Percentiles rank a stretch among this genome's conserved stretches.
Evolutionary conservation across 306 rosid genomes (phyloP).

Genomic region (Alnus glutinosa): DNA sequence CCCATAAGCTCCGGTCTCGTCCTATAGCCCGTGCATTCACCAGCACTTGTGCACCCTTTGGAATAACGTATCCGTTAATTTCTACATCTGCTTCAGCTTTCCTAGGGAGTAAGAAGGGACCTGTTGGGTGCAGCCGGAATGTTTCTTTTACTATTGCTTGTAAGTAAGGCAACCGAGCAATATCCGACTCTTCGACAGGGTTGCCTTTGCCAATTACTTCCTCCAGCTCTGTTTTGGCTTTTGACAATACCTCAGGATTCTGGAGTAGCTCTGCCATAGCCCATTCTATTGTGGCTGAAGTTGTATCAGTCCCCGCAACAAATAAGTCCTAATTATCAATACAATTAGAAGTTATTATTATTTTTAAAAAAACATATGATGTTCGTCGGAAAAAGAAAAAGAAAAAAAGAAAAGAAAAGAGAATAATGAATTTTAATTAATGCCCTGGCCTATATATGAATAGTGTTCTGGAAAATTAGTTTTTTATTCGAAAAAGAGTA

Average conservation of each 20-base stretch:
- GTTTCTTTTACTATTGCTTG: conserved; percentile 38
- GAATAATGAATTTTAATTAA: too few relatives aligned
- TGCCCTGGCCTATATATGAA: too few relatives aligned
- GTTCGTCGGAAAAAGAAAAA: too few relatives aligned
- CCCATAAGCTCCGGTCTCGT: too few relatives aligned
- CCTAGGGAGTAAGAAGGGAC: conserved; percentile 18
- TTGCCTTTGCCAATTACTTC: conserved; percentile 26
- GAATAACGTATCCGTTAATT: conserved; percentile 11
- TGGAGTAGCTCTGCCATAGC: conserved; percentile 33
- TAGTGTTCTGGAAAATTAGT: too few relatives aligned
- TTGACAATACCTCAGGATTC: conserved; percentile 16
- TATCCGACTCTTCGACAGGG: conserved; percentile 24
- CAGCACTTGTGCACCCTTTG: conserved; percentile 29
- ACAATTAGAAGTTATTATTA: too few relatives aligned
- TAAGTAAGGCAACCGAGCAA: conserved; percentile 25
- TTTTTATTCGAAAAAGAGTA: background rate
- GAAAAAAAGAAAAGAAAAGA: too few relatives aligned
- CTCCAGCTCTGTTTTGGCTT: conserved; percentile 24
- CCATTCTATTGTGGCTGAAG: conserved; percentile 34
- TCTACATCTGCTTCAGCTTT: conserved; percentile 24
- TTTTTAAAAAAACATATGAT: too few relatives aligned
- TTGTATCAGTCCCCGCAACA: conserved; percentile 29
- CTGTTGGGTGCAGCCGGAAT: conserved; percentile 26
- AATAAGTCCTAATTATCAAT: conserved; percentile 10
- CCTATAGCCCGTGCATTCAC: conserved; percentile 34